These are phyloP conservation scores for Alternaria viburni DNA, from an alignment of 2,329 filamentous ascomycete genomes.

Conservation along the genomic window DNA sequence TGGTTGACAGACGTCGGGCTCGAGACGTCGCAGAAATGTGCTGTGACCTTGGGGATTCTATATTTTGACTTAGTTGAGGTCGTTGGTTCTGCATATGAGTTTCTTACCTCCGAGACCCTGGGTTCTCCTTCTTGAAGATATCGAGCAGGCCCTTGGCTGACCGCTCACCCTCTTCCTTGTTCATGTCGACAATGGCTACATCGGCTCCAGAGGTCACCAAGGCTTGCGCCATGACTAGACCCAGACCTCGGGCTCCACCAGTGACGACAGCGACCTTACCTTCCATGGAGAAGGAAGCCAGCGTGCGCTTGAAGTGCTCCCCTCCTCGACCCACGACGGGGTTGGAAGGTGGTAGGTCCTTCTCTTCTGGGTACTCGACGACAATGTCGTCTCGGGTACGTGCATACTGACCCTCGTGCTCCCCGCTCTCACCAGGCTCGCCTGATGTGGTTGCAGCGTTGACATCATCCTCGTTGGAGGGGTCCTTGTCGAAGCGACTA, in stretches of 20 bases:
- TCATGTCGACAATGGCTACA: conserved; percentile 91
- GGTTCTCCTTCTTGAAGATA: conserved; percentile 80
- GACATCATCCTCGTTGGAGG: conserved; percentile 29
- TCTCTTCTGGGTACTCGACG: conserved; percentile 78
- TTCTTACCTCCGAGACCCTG: conserved; percentile 69
- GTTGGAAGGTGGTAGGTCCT: conserved; percentile 72
- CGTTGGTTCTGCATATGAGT: neutral
- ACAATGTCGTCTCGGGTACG: conserved; percentile 80
- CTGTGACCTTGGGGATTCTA: conserved; percentile 81
- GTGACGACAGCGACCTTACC: conserved; percentile 85
- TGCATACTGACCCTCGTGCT: conserved; percentile 72
- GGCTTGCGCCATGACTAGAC: conserved; percentile 90
- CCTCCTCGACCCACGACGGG: conserved; percentile 79
- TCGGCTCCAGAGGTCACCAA: conserved; percentile 87
- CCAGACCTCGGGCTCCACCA: conserved; percentile 86
- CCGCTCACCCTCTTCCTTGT: conserved; percentile 83
- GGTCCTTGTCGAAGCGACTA: conserved; percentile 34
- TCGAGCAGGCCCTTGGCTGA: conserved; percentile 77
- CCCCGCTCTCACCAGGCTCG: conserved; percentile 50
- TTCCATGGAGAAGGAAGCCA: conserved; percentile 86
- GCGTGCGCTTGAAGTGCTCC: conserved; percentile 81
- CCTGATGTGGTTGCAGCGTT: conserved; percentile 46
- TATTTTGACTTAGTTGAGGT: conserved; percentile 1
- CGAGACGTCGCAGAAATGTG: conserved; percentile 88
- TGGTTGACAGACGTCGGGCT: conserved; percentile 77